Evolutionary conservation across 1,139 yeast genomes (phyloP).

Genomic region (Blastobotrys ciferrii): DNA sequence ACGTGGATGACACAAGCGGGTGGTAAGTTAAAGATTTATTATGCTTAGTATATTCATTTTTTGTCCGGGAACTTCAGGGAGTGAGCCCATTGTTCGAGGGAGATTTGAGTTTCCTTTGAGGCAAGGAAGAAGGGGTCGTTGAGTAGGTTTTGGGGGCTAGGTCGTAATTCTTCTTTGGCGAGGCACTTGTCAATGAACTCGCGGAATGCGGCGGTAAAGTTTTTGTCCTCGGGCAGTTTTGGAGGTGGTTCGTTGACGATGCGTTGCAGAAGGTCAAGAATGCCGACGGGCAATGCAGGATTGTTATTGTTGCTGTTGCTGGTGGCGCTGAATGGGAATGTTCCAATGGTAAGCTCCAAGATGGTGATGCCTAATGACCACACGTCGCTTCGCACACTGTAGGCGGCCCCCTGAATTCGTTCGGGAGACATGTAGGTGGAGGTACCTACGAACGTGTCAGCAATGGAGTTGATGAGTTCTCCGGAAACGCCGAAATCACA

Average conservation of each 20-base stretch:
- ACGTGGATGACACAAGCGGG: too few relatives aligned
- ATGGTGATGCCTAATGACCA: conserved; percentile 95
- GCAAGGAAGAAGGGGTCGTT: conserved; percentile 47
- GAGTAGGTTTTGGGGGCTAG: conserved; percentile 60
- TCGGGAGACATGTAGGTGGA: conserved; percentile 98
- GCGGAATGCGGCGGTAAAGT: conserved; percentile 49
- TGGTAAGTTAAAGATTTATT: too few relatives aligned
- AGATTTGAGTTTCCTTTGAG: conserved; percentile 43
- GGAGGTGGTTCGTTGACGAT: conserved; percentile 95
- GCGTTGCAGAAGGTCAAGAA: conserved; percentile 82
- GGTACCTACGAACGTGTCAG: conserved; percentile 96
- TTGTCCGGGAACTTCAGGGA: conserved; percentile 17
- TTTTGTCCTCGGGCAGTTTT: conserved; percentile 46
- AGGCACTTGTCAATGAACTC: conserved; percentile 69
- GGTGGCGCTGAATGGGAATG: conserved; percentile 52
- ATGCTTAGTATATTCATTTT: too few relatives aligned
- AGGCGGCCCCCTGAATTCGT: conserved; percentile 89
- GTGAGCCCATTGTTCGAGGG: conserved; percentile 53
- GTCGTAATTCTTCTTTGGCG: conserved; percentile 62
- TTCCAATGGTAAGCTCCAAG: conserved; percentile 83
- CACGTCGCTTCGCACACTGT: conserved; percentile 90
- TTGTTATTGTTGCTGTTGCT: conserved; percentile 19
- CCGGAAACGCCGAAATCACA: conserved; percentile 95
- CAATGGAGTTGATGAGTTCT: conserved; percentile 85
- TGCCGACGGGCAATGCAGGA: conserved; percentile 56